Evolutionary conservation across 306 rosid genomes (phyloP).

Genomic region (Lathyrus oleraceus): DNA sequence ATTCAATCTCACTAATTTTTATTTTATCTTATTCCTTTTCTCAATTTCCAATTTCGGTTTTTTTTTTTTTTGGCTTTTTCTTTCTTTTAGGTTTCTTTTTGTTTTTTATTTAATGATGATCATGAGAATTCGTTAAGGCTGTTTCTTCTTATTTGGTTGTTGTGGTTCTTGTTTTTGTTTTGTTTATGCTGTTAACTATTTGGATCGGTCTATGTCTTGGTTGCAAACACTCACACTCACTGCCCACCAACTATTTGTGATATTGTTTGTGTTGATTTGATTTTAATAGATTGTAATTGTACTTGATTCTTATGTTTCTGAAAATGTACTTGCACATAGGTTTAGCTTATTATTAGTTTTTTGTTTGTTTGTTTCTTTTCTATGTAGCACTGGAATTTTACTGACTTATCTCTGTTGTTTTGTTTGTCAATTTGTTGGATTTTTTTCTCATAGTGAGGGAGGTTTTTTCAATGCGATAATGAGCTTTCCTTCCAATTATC

Average conservation of each 20-base stretch:
- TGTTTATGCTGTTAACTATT: neutral
- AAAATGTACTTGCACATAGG: constrained; percentile 17
- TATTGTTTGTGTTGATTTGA: neutral
- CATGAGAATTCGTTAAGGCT: neutral
- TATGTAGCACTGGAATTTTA: constrained; percentile 1
- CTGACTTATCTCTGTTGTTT: constrained; percentile 20
- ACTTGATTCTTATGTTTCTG: neutral
- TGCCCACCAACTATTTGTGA: neutral
- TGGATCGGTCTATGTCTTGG: constrained; percentile 11
- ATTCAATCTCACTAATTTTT: no score
- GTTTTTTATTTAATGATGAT: constrained; percentile 6
- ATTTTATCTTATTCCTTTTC: neutral
- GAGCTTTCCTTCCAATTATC: constrained; percentile 93
- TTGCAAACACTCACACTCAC: neutral
- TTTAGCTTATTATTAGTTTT: neutral
- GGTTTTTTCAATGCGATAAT: constrained; percentile 96
- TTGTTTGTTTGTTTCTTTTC: neutral
- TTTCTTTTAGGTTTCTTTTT: constrained; percentile 10
- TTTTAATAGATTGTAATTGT: constrained; percentile 16
- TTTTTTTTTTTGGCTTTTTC: constrained; percentile 15
- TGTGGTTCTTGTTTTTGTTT: neutral
- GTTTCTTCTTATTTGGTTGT: constrained; percentile 1
- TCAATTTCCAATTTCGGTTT: constrained; percentile 22
- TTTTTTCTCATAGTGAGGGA: constrained; percentile 68
- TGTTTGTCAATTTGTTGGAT: constrained; percentile 25